A percentile compares a stretch with the other conserved stretches of the same genome.
phyloP scores from a whole-genome alignment of 2,329 filamentous ascomycete species.

The Endoconidiophora laricicola region DNA sequence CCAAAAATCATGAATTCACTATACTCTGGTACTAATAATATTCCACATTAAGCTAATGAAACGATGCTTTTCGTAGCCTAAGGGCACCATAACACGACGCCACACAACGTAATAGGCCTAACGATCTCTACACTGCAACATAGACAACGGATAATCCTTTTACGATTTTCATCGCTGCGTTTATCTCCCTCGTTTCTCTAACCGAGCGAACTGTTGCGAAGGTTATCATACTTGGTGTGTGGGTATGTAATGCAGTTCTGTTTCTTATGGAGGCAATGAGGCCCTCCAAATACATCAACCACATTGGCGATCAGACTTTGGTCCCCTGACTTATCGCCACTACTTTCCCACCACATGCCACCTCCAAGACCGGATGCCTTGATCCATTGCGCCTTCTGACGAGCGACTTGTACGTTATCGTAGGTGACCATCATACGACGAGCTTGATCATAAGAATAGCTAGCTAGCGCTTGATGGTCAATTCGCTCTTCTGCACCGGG shows the following conservation, averaged over 20 bases:
- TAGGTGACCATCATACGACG: constrained; percentile 60
- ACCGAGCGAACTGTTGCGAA: constrained; percentile 39
- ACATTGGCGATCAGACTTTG: constrained; percentile 53
- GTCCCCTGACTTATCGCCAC: constrained; percentile 50
- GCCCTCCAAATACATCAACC: constrained; percentile 41
- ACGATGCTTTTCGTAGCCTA: background rate
- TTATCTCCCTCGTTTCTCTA: constrained; percentile 15
- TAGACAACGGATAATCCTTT: too few species aligned
- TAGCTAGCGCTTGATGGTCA: constrained; percentile 50
- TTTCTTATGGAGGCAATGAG: constrained; percentile 29
- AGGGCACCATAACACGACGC: too few species aligned
- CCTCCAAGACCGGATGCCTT: constrained; percentile 53
- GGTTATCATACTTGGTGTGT: constrained; percentile 52
- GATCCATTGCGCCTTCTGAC: constrained; percentile 57
- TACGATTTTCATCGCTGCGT: too few species aligned
- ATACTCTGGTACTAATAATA: too few species aligned
- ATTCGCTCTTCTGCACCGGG: constrained; percentile 45
- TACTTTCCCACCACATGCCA: constrained; percentile 97
- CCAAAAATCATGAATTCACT: too few species aligned
- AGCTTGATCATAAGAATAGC: constrained; percentile 56
- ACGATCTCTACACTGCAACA: too few species aligned
- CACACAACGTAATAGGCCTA: too few species aligned
- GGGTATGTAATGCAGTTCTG: constrained; percentile 49
- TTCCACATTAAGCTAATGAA: background rate
- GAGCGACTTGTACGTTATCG: constrained; percentile 51